Evolutionary conservation across 768 basidiomycete genomes (phyloP).

Genomic region (Mycena latifolia): DNA sequence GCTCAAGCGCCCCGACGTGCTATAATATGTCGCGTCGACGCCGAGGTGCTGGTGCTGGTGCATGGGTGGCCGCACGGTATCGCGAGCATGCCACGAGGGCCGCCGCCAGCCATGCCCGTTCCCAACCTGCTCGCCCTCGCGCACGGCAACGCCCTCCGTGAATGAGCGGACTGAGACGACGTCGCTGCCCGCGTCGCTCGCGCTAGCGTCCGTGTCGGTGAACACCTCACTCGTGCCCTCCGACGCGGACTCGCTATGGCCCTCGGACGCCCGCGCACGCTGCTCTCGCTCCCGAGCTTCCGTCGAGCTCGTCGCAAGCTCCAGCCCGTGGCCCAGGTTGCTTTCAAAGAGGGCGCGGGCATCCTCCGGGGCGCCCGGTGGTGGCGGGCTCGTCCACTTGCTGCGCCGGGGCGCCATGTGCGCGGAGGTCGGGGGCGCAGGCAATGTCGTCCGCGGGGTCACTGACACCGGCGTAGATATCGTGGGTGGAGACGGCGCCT

Average conservation of each 20-base stretch:
- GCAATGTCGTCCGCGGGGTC: constrained; percentile 47
- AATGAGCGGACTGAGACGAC: constrained; percentile 76
- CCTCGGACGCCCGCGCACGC: constrained; percentile 41
- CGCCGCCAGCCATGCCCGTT: constrained; percentile 46
- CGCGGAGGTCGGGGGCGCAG: constrained; percentile 62
- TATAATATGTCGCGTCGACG: constrained; percentile 24
- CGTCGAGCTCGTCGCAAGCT: constrained; percentile 75
- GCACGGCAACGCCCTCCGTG: constrained; percentile 62
- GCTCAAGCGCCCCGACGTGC: constrained; percentile 22
- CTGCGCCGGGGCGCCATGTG: constrained; percentile 86
- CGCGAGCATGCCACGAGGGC: constrained; percentile 62
- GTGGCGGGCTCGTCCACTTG: constrained; percentile 90
- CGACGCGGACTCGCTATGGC: constrained; percentile 63
- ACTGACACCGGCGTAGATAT: constrained; percentile 54
- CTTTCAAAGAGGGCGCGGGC: constrained; percentile 78
- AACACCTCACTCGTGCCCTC: constrained; percentile 70
- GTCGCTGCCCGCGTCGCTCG: constrained; percentile 75
- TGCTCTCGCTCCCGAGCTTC: constrained; percentile 63
- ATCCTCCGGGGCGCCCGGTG: constrained; percentile 76
- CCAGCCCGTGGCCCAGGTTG: constrained; percentile 73
- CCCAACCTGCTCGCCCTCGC: constrained; percentile 25
- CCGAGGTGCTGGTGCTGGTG: constrained; percentile 34
- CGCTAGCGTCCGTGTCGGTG: constrained; percentile 78
- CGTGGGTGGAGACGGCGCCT: constrained; percentile 54
- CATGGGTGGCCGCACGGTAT: constrained; percentile 41